phyloP scores from a whole-genome alignment of 2,329 filamentous ascomycete species.

The Colletotrichum sansevieriae region DNA sequence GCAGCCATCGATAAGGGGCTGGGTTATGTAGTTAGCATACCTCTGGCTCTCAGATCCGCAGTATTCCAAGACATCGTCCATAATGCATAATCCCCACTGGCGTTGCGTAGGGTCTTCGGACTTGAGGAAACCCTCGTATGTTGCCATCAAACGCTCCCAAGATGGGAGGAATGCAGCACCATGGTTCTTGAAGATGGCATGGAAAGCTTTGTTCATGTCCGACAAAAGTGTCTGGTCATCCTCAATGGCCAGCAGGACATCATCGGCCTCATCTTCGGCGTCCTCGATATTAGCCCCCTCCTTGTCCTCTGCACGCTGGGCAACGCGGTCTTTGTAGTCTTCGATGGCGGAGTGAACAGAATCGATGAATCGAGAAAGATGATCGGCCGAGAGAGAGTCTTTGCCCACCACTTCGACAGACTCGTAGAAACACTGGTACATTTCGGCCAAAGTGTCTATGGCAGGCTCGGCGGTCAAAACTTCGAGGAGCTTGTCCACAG shows the following conservation, averaged over 20 bases:
- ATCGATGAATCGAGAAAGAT: conserved; percentile 91
- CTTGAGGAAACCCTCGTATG: conserved; percentile 87
- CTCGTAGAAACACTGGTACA: conserved; percentile 99
- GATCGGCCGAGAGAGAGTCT: conserved; percentile 79
- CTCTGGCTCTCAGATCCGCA: conserved; percentile 89
- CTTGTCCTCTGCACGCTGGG: conserved; percentile 85
- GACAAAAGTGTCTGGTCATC: conserved; percentile 96
- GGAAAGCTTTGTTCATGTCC: conserved; percentile 99
- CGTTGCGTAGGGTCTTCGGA: conserved; percentile 89
- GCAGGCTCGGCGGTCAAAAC: conserved; percentile 94
- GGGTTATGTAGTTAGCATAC: conserved; percentile 87
- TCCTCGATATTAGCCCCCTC: conserved; percentile 82
- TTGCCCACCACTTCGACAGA: conserved; percentile 94
- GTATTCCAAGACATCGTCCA: conserved; percentile 98
- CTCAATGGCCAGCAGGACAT: conserved; percentile 90
- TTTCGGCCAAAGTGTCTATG: conserved; percentile 95
- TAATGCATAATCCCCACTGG: conserved; percentile 99
- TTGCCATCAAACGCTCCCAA: conserved; percentile 88
- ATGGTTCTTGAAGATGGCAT: conserved; percentile 98
- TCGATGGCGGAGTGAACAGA: conserved; percentile 87
- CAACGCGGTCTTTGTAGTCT: conserved; percentile 92
- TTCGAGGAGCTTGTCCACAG: conserved; percentile 91
- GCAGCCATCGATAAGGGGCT: conserved; percentile 89
- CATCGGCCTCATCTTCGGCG: conserved; percentile 89
- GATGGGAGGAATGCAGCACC: conserved; percentile 84